phyloP scores from a whole-genome alignment of 257 asterid genomes.

The Capsicum rhomboideum region DNA sequence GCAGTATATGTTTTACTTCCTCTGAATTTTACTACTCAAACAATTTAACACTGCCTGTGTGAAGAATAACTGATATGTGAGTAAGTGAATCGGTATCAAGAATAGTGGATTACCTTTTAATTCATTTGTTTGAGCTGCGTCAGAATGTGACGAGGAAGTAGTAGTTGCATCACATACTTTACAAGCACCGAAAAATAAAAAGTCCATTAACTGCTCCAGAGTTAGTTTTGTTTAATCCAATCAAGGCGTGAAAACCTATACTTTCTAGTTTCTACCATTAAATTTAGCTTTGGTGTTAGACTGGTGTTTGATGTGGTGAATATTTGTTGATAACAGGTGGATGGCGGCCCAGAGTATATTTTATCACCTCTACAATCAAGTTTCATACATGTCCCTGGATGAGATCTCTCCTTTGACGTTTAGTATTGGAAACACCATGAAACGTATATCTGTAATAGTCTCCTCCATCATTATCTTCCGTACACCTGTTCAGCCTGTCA shows the following conservation, averaged over 20 bases:
- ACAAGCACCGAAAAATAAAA: not conserved
- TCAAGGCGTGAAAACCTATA: not conserved
- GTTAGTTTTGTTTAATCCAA: not conserved
- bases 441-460: conserved; percentile 87
- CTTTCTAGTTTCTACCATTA: not conserved
- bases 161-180: not conserved
- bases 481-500: conserved; percentile 86
- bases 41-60: not conserved
- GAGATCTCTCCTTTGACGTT: conserved; percentile 96
- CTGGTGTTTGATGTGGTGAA: conserved; percentile 17
- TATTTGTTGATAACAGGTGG: conserved; percentile 56
- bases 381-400: conserved; percentile 92
- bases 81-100: not conserved
- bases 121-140: not conserved
- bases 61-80: not conserved
- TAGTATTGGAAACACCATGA: conserved; percentile 95
- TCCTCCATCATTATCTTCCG: conserved; percentile 90
- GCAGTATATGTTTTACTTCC: not conserved
- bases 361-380: conserved; percentile 95
- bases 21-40: not conserved
- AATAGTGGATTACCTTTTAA: not conserved
- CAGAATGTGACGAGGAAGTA: not conserved
- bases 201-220: not conserved
- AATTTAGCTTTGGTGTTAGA: not conserved
- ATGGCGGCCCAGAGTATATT: conserved; percentile 90